Conservation (phyloP, 2,329 filamentous ascomycete genomes). For the Tricladium varicosporioides region DNA sequence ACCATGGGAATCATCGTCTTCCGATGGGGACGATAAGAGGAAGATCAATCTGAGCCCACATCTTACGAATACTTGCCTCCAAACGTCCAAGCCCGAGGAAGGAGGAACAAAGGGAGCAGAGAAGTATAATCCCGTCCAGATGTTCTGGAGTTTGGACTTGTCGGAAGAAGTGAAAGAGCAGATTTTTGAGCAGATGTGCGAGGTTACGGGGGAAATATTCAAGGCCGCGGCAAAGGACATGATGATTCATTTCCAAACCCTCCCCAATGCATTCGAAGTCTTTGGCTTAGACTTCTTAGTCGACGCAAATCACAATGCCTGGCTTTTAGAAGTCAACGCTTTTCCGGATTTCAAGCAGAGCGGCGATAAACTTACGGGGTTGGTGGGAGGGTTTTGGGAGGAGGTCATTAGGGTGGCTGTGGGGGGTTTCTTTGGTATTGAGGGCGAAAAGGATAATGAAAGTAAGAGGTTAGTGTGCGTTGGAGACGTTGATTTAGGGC, state of each 20-base stretch:
- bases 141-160: constrained; percentile 67
- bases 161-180: constrained; percentile 40
- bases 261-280: constrained; percentile 86
- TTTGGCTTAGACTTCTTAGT: constrained; percentile 92
- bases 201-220: constrained; percentile 73
- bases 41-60: constrained; percentile 65
- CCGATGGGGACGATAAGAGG: no score
- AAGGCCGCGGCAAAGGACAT: constrained; percentile 82
- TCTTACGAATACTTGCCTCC: constrained; percentile 93
- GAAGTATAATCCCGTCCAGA: constrained; percentile 52
- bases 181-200: constrained; percentile 74
- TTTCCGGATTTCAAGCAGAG: constrained; percentile 97
- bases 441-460: constrained; percentile 22
- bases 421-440: constrained; percentile 60
- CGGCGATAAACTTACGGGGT: constrained; percentile 65
- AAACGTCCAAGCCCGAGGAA: constrained; percentile 43
- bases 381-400: constrained; percentile 76
- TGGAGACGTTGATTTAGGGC: constrained; percentile 51
- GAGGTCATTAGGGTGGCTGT: constrained; percentile 69
- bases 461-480: constrained; percentile 36
- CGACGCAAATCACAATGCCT: constrained; percentile 63
- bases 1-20: constrained; percentile 49
- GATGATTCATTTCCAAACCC: constrained; percentile 86
- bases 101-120: neutral
- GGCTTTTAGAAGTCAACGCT: constrained; percentile 84